Base-by-base conservation (phyloP, 2,329 filamentous ascomycete genomes). In the Neofusicoccum sp. region DNA sequence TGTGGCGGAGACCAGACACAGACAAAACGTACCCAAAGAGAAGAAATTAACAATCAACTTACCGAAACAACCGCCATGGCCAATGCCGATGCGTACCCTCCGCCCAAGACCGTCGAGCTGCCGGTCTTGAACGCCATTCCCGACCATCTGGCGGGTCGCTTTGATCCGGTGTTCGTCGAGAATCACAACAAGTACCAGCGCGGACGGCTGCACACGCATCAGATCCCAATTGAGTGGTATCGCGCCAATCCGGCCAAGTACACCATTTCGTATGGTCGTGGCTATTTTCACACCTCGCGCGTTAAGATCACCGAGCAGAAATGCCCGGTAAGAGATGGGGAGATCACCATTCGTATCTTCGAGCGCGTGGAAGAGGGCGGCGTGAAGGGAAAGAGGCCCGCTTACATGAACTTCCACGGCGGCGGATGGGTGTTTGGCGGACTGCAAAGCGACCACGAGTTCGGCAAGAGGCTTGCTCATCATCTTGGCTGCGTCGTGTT, bases 391-490 rank as follows among this genome's bases (percentile, higher is more conserved):
- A 57, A 57, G 49, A 38, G 43, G n/a, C 59, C 59, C 2, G 59
- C 43, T 16, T 61, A 56, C 51, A 61, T 61, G 59, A 61, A 76
- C 61, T 71, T 76, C 59, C 75, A 77, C 58, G 71, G 74, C 8
- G 73, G 73, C 7, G 73, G 74, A 1, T 77, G 74, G 63, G 75
- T 73, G 1, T 68, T 76, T 28, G 73, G 74, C 12, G 67, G 66
- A n/a, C 70, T 75, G 7, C 70, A 77, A 45, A 76, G 34, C 71
- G 73, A 6, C 64, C 72, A 43, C 65, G 72, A 26, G 61, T 75
- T 14, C 44, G 73, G 24, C 69, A 71, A 24, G 71, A 72, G 60
- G 65, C 66, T 53, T 62, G 66, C 16, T 65, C 63, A 28, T 61
- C 51, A 31, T 7, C 38, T 58, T 3, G 28, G 31, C 16, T 38